Evolutionary conservation across 129 eudicot species (phyloP), one percentile per base, ranked within the genome.

Genomic region (Tagetes erecta): DNA sequence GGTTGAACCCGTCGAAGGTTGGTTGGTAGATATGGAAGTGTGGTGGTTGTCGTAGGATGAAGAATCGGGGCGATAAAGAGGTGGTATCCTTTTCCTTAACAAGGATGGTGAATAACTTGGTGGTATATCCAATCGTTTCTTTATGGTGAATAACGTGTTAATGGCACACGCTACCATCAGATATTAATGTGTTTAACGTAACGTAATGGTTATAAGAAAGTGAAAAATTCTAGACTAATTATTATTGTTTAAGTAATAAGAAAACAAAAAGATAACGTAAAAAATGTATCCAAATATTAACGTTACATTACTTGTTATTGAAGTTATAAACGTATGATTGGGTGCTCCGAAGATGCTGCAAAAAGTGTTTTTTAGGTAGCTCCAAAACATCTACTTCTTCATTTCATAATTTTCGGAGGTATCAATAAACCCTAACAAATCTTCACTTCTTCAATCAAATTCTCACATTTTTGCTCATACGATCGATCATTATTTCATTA

Each of bases 371-470:
- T 73, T 41, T 34, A 35, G 35, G 73, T 38, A 78, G 52, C 66
- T 71, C 74, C 73, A 67, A 77, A 73, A 64, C 65, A 14, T 78
- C n/a, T 46, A 70, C 62, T 35, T 64, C 55, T 71, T 39, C 75
- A 44, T 46, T 49, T 71, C 79, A 79, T 68, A 71, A 27, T 66
- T 67, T 44, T 53, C 63, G 30, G 67, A 35, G 67, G 56, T 51
- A 64, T 38, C 38, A 34, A 11, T 62, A 27, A 67, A 74, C 62
- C 74, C 78, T 72, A 20, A 44, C 41, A 56, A 38, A 45, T 73
- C 50, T 12, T 64, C 64, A 37, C 63, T 62, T 70, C 20, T 39
- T 30, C 71, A 13, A 44, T 71, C 75, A 8, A 3, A 42, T 40
- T 64, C 53, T 12, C 58, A 20, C 55, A 12, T 36, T n/a, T 68